Conservation (phyloP, 139 green algal species). For the Tetradesmus obliquus region DNA sequence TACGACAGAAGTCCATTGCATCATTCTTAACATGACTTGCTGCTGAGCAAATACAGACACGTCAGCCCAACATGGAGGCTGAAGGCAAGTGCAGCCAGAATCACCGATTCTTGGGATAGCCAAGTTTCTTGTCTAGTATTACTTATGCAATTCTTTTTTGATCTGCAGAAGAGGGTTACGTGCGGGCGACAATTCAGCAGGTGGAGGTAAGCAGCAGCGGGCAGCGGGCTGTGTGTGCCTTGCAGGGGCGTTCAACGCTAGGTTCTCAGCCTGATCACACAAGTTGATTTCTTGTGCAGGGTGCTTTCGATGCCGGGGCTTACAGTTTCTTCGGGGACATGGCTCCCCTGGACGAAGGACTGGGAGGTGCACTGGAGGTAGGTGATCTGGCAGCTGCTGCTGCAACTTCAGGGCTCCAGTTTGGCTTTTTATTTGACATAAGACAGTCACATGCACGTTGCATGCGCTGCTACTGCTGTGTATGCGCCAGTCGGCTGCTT, state of each 20-base stretch:
- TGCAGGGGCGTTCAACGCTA: neutral
- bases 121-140: neutral
- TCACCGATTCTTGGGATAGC: neutral
- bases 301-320: slow-evolving; percentile 60
- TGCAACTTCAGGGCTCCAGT: neutral
- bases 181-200: slow-evolving; percentile 27
- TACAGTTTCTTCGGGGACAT: slow-evolving; percentile 83
- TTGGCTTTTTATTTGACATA: too few relatives aligned
- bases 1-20: neutral
- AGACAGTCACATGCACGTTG: neutral
- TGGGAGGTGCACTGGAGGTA: slow-evolving; percentile 72
- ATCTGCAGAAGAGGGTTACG: slow-evolving; percentile 18
- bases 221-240: neutral
- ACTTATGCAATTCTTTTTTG: neutral
- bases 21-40: neutral
- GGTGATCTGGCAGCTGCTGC: neutral
- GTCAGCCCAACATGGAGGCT: neutral
- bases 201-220: slow-evolving; percentile 18
- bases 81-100: neutral
- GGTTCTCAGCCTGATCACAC: neutral
- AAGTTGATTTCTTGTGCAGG: neutral
- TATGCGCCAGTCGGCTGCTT: neutral
- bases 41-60: neutral
- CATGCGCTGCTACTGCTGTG: neutral
- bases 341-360: slow-evolving; percentile 44